Evolutionary conservation across 2,329 filamentous ascomycete genomes (phyloP), one percentile per base, ranked within the genome.

Genomic region (Metarhizium brunneum): DNA sequence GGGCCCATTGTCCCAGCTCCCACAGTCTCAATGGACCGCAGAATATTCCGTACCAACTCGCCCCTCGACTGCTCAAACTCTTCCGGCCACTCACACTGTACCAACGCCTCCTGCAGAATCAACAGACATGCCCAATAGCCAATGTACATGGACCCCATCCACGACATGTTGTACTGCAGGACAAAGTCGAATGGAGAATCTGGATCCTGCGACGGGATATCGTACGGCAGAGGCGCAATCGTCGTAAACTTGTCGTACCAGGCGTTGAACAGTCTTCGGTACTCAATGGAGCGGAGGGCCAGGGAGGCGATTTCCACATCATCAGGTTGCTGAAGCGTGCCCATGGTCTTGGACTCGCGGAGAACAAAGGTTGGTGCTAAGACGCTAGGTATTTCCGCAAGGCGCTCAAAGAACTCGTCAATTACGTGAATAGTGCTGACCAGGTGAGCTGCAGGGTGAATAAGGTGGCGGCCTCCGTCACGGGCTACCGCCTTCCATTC

Each of bases 111-210:
- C 54, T 75, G 68, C 38, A 75, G 59, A 52, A 75, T 68, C n/a
- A 74, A 61, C 62, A 71, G 62, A 42, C 66, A 69, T 6, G 71
- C 69, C 69, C 71, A 72, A 57, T 70, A 72, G 20, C 63, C 65
- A 58, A 73, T 61, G 47, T 67, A 64, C 53, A 74, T 58, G 35
- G 68, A 61, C 2, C 71, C 71, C 11, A 66, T 62, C 68, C 71
- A 73, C 2, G 61, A 58, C 32, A 65, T 62, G 30, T 61, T 54
- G 54, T 69, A 70, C 25, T 60, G 56, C 14, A 74, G 60, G 4
- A 74, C 61, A 2, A 61, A 67, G 32, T 65, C 55, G 53, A 69
- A 73, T 5, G 68, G 60, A 6, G 71, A 69, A 14, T 58, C 55
- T 10, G 68, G 65, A 52, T 70, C 66, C 36, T 59, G 32, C 5